Base-by-base conservation (phyloP, 495 filamentous ascomycete species). In the Staphylotrichum longicolle region DNA sequence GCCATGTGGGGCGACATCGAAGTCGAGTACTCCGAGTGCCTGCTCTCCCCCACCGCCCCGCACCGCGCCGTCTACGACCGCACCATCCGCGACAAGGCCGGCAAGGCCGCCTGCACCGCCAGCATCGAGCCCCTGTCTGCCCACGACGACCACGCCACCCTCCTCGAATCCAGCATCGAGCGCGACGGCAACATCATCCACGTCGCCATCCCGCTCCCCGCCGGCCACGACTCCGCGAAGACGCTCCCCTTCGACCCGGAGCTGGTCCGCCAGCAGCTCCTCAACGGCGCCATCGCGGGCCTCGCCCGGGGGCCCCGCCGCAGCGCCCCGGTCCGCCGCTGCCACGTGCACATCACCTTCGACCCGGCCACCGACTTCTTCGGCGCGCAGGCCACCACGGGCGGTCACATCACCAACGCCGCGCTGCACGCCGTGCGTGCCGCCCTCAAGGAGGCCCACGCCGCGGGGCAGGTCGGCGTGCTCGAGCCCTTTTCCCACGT, bases 401-500 rank as follows among this genome's bases (percentile, higher is more conserved):
- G 85, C 11, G 85, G 91, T 0, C 90, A 96, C 6, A 78, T 98
- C 35, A 86, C 90, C 27, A 85, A 88, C 44, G 91, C 91, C 0
- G 87, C 92, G 0, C 84, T 90, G 3, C 77, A 85, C 20, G 91
- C 91, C 6, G 88, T 90, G 2, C 77, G 85, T 58, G 74, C 77
- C 3, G 89, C 88, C 1, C 78, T 96, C 20, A 79, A 80, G 54
- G 79, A 84, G 10, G 80, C 82, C 0, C 72, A 83, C 42, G 68
- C 70, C 15, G 68, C 72, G 37, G 66, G 73, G 0, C 75, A 75
- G 2, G 81, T 88, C 5, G 82, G 80, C 2, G 77, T 99, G 48
- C 89, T 98, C 80, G 95, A 99, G 72, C 93, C 93, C 0, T 86
- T 98, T 33, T 95, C 96, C 88, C 83, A 86, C 63, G 91, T 90